Base-by-base conservation (phyloP, 495 filamentous ascomycete genomes). In the Neurospora sp. region DNA sequence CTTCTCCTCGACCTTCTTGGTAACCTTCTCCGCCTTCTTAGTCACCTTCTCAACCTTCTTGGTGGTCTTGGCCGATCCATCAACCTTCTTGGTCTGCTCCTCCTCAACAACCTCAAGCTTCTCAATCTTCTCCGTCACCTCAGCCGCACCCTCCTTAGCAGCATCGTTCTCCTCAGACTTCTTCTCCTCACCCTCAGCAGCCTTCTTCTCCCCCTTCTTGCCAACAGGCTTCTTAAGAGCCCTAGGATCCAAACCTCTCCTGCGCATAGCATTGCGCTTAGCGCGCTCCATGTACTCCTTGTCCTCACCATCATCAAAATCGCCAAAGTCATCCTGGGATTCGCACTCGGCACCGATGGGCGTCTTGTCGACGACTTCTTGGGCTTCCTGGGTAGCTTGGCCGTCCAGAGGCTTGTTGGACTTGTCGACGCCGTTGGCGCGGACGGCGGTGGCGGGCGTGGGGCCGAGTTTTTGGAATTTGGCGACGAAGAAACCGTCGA, bases 401-500 rank as follows among this genome's bases (percentile, higher is more conserved):
- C 73, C 34, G 34, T 45, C 34, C 19, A 71, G 69, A 39, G 73
- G 74, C 45, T 74, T 74, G 77, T 81, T 84, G 70, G 83, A 79
- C 73, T 81, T 84, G 71, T 78, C 76, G 54, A 34, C 54, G 66
- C 74, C 78, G 39, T 74, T 75, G 71, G 78, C 82, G 24, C 83
- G 78, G 73, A 88, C 85, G 15, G 85, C 85, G 43, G 86, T 87
- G 39, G 83, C 82, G 0, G 91, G 89, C 15, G 90, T 92, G 0
- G 92, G 92, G 15, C 89, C 96, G 38, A 88, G 88, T 88, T 99
- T 99, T 84, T 96, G 95, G 79, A 99, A 90, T 83, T 98, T 99
- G 78, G 93, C 92, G 72, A 98, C 96, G 80, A 96, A 99, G 90
- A 99, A 99, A 71, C 96, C 96, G 76, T 99, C 96, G 36, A 99